These are phyloP conservation scores for Termitomyces bulborhizus DNA, from an alignment of 768 basidiomycete species.

Conservation along the genomic window DNA sequence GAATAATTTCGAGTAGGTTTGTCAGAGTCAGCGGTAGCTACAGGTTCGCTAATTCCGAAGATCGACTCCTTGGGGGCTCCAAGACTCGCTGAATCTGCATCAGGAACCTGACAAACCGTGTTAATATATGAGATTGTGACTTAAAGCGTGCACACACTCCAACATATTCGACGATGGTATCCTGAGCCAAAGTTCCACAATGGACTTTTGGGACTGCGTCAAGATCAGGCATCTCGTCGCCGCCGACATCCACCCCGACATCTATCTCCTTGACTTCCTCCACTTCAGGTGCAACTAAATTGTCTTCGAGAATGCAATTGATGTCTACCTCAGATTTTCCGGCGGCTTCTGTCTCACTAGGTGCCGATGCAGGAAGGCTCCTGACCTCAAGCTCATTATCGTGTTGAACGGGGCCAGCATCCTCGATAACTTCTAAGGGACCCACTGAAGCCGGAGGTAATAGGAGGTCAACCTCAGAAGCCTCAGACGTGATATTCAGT, in stretches of 20 bases:
- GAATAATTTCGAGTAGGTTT: background rate
- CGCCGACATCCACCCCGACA: background rate
- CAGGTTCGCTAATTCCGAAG: background rate
- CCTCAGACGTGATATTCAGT: background rate
- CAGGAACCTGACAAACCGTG: background rate
- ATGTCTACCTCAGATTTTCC: background rate
- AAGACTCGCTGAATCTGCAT: background rate
- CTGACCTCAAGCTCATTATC: background rate
- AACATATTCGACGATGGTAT: background rate
- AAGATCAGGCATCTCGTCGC: background rate
- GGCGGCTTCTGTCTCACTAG: background rate
- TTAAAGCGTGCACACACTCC: slow-evolving; percentile 2
- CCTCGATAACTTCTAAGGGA: background rate
- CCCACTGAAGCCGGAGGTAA: background rate
- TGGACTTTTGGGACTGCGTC: background rate
- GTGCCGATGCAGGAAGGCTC: background rate
- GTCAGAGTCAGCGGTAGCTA: no score
- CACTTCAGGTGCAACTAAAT: background rate
- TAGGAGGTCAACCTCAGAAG: background rate
- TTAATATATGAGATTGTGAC: background rate
- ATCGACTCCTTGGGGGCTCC: background rate
- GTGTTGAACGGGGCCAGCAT: background rate
- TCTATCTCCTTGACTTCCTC: background rate
- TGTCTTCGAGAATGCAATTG: no score
- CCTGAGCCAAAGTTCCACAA: background rate